Evolutionary conservation across 306 rosid species (phyloP), one percentile per base, ranked within the genome.

Genomic region (Dicorynia guianensis): DNA sequence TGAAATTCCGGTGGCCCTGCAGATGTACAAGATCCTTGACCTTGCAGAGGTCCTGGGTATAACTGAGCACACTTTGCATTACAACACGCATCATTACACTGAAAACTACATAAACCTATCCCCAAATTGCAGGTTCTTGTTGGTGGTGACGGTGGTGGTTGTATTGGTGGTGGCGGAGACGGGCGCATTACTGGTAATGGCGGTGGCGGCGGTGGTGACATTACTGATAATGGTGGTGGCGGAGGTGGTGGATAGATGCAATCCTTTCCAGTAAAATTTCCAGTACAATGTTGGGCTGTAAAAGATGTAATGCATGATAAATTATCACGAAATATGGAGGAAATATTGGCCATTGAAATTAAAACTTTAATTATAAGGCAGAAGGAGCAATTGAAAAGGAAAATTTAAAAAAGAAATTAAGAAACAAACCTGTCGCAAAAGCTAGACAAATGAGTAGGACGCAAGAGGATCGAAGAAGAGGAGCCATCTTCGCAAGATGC

Each of bases 51-150:
- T 11, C 62, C 35, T 17, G 50, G 19, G 38, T 11, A 44, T 30
- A 44, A 44, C 0, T 13, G 12, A 52, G 63, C 75, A 53, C 75
- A 69, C 4, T 20, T 17, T 5, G 15, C 33, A 35, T 68, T 50
- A 35, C 74, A 68, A 10, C 61, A 49, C 2, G 0, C 8, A 8
- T 67, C 72, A 5, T 49, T 50, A 35, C 72, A 67, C 0, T 13
- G 4, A 14, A 4, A 3, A 47, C 71, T 66, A n/a, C 71, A 66
- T 44, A 14, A 44, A 19, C 72, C 59, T 33, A 67, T 33, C 25
- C 46, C 72, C 6, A 35, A 14, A 8, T 49, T 49, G 47, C 72
- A 67, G 13, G 5, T 34, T 34, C 14, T 14, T 8, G 12, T 15
- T 8, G 30, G 30, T 3, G 25, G n/a, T 47, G 53, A 40, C 15